Base-by-base conservation (phyloP, 2,329 filamentous ascomycete species). In the Aspergillus latus region DNA sequence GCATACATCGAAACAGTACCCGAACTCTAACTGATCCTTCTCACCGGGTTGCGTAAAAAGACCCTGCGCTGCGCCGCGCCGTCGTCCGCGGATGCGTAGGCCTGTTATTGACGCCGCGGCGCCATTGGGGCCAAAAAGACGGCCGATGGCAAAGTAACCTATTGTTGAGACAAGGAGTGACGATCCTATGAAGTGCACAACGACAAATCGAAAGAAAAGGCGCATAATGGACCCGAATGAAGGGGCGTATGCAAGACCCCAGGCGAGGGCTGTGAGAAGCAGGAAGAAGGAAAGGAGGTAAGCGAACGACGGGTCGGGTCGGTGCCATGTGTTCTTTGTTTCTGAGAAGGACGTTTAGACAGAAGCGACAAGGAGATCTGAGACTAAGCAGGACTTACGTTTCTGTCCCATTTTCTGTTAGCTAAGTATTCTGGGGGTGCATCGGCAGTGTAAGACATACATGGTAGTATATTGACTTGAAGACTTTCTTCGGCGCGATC, bases 301-400 rank as follows among this genome's bases (percentile, higher is more conserved):
- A 61, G 85, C 86, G 69, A 88, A 88, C 21, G 85, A 87, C 2
- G 86, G 86, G 64, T 88, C 86, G 36, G 86, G 84, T 54, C 84
- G 82, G 66, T 88, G 86, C 80, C 85, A 88, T 60, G 84, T 86
- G 68, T 88, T 87, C 71, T 87, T 86, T 39, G 85, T 88, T 80
- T 88, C 82, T 85, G 59, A 48, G 52, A 46, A 2, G 30, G 28
- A 7, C 16, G 32, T 34, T 46, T 15, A n/a, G 26, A 7, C 6
- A 21, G 10, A 5, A 30, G 5, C 15, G 6, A 46, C 13, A 21
- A 47, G 44, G 2, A 21, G 21, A 4, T 15, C 29, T 47, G n/a
- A 16, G 5, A 11, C 13, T 6, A 10, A n/a, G 1, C 29, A 29
- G 29, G 11, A 36, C 43, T 8, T 70, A 76, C 73, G 74, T 73